Conservation (phyloP, 352 stramenopile species). For the Pythium sp. region DNA sequence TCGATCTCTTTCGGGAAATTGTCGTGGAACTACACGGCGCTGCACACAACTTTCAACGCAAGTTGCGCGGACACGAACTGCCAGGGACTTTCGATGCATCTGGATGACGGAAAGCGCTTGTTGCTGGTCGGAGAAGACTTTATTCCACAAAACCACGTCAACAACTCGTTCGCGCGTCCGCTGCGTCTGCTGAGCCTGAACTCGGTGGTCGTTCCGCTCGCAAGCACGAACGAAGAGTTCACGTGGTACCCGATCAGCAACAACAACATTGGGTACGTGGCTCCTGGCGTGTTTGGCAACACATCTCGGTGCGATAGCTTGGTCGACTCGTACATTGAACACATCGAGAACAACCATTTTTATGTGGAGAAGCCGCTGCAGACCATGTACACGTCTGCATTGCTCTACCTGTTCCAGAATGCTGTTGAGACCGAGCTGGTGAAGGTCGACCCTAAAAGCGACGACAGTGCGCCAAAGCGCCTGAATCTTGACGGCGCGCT, state of each 20-base stretch:
- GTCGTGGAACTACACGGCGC: conserved; percentile 26
- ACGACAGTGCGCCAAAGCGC: conserved; percentile 15
- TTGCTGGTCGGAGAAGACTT: conserved; percentile 32
- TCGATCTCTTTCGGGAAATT: conserved; percentile 45
- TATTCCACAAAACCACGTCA: conserved; percentile 22
- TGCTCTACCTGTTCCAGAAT: conserved; percentile 54
- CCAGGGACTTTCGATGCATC: conserved; percentile 31
- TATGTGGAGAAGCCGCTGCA: conserved; percentile 21
- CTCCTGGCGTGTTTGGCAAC: conserved; percentile 11
- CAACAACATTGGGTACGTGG: background rate
- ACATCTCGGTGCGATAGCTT: conserved; percentile 30
- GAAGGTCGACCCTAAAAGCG: conserved; percentile 16
- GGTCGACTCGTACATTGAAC: conserved; percentile 23
- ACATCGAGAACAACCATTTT: conserved; percentile 25
- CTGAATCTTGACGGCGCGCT: conserved; percentile 16
- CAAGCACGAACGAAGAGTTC: conserved; percentile 5
- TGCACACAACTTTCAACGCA: conserved; percentile 26
- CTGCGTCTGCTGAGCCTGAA: conserved; percentile 16
- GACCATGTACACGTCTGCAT: conserved; percentile 34
- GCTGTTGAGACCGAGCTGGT: conserved; percentile 30
- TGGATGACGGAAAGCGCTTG: conserved; percentile 19
- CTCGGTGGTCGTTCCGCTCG: conserved; percentile 14
- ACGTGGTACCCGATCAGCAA: conserved; percentile 10
- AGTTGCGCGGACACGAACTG: conserved; percentile 28
- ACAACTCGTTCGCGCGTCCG: conserved; percentile 10